phyloP scores from a whole-genome alignment of 2,329 filamentous ascomycete species.

The Cordyceps farinosa region DNA sequence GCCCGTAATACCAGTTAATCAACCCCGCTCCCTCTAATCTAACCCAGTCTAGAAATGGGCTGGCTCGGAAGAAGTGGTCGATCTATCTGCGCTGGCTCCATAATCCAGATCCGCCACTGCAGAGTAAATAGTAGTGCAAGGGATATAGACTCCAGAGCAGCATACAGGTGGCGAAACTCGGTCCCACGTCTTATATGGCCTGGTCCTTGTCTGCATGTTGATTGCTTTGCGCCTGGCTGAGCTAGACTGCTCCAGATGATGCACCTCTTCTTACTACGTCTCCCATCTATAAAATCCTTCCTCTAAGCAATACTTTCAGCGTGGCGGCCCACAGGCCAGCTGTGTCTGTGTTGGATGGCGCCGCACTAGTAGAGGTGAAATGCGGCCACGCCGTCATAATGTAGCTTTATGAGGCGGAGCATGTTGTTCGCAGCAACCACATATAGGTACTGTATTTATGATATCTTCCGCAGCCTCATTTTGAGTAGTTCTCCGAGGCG shows the following conservation, averaged over 20 bases:
- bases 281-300: background rate
- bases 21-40: no score
- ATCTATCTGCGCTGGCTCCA: background rate
- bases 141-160: background rate
- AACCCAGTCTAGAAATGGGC: background rate
- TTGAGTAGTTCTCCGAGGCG: background rate
- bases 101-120: background rate
- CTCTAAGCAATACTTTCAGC: background rate
- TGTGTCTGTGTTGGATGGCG: background rate
- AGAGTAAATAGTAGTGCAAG: background rate
- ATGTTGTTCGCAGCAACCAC: background rate
- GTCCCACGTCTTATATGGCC: background rate
- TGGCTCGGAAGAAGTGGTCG: background rate
- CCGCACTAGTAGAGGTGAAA: background rate
- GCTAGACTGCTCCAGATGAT: no score
- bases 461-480: background rate
- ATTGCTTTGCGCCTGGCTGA: no score
- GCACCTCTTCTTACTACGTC: background rate
- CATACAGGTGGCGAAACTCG: background rate
- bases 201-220: background rate
- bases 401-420: background rate
- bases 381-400: background rate
- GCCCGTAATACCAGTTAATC: no score
- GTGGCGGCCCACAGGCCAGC: background rate
- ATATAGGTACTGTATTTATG: background rate